Evolutionary conservation across 176 grass and related monocot species (phyloP).

Genomic region (Zizania latifolia): DNA sequence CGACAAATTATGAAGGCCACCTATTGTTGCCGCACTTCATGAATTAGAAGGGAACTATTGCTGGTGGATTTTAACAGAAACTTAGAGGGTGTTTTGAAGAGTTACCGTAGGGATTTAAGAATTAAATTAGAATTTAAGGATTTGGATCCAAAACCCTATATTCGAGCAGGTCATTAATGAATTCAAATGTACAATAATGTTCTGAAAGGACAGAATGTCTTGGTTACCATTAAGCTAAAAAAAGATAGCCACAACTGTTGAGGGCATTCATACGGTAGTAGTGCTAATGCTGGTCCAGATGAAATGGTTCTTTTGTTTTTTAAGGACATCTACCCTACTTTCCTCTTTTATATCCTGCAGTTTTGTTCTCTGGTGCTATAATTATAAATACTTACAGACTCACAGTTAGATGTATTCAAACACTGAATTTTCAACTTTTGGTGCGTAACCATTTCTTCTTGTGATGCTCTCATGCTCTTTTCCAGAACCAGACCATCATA

Average conservation of each 20-base stretch:
- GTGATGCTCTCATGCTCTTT: neutral
- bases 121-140: neutral
- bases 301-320: slow-evolving; percentile 11
- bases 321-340: neutral
- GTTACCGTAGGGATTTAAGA: neutral
- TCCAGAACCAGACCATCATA: neutral
- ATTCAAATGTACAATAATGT: neutral
- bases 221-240: no score
- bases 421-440: neutral
- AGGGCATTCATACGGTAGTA: neutral
- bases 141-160: neutral
- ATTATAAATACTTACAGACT: no score
- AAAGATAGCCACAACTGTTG: neutral
- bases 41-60: neutral
- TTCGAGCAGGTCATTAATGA: neutral
- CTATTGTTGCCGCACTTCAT: neutral
- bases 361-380: neutral
- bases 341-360: neutral
- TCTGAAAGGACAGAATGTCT: neutral
- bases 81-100: neutral
- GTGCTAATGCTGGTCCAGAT: neutral
- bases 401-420: neutral
- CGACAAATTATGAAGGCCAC: neutral
- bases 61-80: neutral
- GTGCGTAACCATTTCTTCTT: neutral